phyloP scores from a whole-genome alignment of 345 rosid genomes.

The Salix purpurea region DNA sequence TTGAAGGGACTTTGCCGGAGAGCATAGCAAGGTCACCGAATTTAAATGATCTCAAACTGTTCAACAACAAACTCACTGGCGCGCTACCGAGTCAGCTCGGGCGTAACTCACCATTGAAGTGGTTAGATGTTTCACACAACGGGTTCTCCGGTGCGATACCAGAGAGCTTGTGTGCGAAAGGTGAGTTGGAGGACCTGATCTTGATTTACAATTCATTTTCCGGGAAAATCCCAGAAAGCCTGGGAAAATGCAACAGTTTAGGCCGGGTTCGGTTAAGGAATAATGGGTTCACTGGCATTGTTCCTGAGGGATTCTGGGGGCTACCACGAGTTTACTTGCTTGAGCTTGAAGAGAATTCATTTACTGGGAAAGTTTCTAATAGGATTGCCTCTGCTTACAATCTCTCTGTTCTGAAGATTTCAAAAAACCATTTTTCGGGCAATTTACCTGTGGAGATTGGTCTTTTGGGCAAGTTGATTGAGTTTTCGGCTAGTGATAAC shows the following conservation, averaged over 20 bases:
- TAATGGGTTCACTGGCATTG: slow-evolving; percentile 50
- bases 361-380: slow-evolving; percentile 47
- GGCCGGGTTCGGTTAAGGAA: slow-evolving; percentile 55
- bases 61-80: slow-evolving; percentile 67
- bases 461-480: slow-evolving; percentile 39
- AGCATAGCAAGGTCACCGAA: slow-evolving; percentile 51
- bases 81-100: slow-evolving; percentile 63
- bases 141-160: slow-evolving; percentile 64
- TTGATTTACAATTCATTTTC: slow-evolving; percentile 65
- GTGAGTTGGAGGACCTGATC: slow-evolving; percentile 47
- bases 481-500: slow-evolving; percentile 49
- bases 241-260: slow-evolving; percentile 63
- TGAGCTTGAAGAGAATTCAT: slow-evolving; percentile 55
- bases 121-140: slow-evolving; percentile 62
- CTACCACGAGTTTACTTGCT: slow-evolving; percentile 57
- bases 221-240: slow-evolving; percentile 54
- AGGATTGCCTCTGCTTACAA: slow-evolving; percentile 53
- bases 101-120: slow-evolving; percentile 43
- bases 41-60: slow-evolving; percentile 59
- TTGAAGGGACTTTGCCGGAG: slow-evolving; percentile 70
- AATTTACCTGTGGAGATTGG: slow-evolving; percentile 55
- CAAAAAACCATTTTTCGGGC: slow-evolving; percentile 61
- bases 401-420: slow-evolving; percentile 55
- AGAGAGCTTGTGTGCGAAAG: slow-evolving; percentile 47
- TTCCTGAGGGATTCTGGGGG: slow-evolving; percentile 73